Evolutionary conservation across 2,329 filamentous ascomycete species (phyloP).

Genomic region (Fusarium equiseti): DNA sequence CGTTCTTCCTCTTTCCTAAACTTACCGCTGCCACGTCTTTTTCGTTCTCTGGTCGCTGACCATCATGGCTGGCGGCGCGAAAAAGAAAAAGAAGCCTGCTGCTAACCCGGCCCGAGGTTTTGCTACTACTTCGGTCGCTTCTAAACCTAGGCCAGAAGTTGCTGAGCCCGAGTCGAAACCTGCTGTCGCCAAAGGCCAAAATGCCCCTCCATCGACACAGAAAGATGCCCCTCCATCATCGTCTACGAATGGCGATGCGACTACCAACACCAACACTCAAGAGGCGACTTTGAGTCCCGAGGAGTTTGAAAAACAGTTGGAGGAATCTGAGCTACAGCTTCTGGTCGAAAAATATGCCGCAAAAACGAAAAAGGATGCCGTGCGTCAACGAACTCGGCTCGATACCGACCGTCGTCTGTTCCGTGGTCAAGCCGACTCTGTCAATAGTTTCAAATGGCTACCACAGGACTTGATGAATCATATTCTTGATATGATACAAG

Average conservation of each 20-base stretch:
- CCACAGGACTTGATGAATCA: slow-evolving; percentile 81
- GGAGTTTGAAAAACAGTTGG: slow-evolving; percentile 89
- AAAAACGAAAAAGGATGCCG: slow-evolving; percentile 83
- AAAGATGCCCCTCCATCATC: slow-evolving; percentile 49
- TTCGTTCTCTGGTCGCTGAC: slow-evolving; percentile 6
- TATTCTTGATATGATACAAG: slow-evolving; percentile 78
- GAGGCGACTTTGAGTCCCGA: slow-evolving; percentile 77
- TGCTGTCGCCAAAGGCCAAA: slow-evolving; percentile 41
- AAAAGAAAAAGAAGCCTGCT: slow-evolving; percentile 93
- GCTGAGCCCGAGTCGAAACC: slow-evolving; percentile 53
- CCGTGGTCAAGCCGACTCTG: slow-evolving; percentile 78
- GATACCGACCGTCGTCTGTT: slow-evolving; percentile 89
- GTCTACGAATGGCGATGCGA: slow-evolving; percentile 43
- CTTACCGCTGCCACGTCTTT: slow-evolving; percentile 8
- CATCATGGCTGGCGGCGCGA: slow-evolving; percentile 73
- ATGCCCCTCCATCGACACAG: slow-evolving; percentile 50
- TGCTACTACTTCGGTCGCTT: slow-evolving; percentile 91
- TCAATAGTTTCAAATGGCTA: slow-evolving; percentile 83
- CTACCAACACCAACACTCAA: slow-evolving; percentile 30
- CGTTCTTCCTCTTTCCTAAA: neutral
- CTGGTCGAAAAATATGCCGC: slow-evolving; percentile 85
- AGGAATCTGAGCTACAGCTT: slow-evolving; percentile 89
- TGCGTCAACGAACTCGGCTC: slow-evolving; percentile 79
- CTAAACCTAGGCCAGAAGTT: slow-evolving; percentile 77
- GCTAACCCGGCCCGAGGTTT: slow-evolving; percentile 92